Conservation (phyloP, 441 rosid genomes). For the Adansonia gregorii region DNA sequence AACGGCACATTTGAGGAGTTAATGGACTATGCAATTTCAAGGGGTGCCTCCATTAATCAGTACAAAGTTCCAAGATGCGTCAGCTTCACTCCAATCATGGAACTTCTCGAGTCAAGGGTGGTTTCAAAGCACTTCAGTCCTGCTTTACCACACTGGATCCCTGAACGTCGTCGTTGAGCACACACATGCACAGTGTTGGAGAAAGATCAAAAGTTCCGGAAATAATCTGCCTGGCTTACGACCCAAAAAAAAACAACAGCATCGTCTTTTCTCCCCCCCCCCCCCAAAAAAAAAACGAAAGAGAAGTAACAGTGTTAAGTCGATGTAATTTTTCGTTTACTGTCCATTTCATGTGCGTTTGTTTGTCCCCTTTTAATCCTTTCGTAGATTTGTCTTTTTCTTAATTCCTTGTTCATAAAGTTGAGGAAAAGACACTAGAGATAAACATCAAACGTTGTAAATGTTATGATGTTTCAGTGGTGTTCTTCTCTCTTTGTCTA, state of each 20-base stretch:
- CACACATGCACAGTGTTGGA: background rate
- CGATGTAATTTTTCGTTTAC: constrained; percentile 30
- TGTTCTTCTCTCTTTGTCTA: background rate
- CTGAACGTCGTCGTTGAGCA: constrained; percentile 58
- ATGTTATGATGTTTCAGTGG: constrained; percentile 1
- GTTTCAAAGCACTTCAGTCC: constrained; percentile 64
- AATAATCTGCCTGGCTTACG: background rate
- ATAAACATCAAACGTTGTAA: constrained; percentile 21
- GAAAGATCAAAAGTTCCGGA: background rate
- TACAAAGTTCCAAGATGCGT: constrained; percentile 72
- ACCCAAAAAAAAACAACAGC: background rate
- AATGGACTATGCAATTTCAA: constrained; percentile 74
- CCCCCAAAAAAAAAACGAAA: background rate
- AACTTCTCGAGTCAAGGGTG: constrained; percentile 60
- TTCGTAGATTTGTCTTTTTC: constrained; percentile 15
- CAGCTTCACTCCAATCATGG: constrained; percentile 59
- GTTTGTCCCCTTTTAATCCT: constrained; percentile 21
- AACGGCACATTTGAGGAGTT: constrained; percentile 72
- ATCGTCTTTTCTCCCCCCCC: too few species aligned
- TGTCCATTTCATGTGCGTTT: constrained; percentile 28
- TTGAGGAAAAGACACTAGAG: constrained; percentile 22
- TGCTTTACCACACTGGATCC: constrained; percentile 59
- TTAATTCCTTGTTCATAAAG: constrained; percentile 22
- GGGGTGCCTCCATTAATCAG: constrained; percentile 73
- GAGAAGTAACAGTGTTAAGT: constrained; percentile 16